Percentiles rank a stretch among this genome's conserved stretches.
These are phyloP conservation scores for Euphrasia confusa DNA, from an alignment of 257 asterid species.

Conservation along the genomic window DNA sequence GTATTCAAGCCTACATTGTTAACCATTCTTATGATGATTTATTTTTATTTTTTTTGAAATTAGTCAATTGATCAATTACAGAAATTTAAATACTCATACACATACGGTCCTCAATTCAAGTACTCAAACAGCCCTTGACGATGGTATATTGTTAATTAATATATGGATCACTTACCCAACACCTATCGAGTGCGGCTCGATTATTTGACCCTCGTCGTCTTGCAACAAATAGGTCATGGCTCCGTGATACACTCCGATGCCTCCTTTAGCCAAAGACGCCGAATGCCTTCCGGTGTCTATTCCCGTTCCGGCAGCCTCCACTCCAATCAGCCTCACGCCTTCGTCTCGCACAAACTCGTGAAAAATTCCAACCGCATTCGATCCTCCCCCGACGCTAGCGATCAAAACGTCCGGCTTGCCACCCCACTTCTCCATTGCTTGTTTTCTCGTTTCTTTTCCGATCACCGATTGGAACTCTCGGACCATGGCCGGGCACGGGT, in stretches of 20 bases:
- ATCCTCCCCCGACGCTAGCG: constrained; percentile 76
- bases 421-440: constrained; percentile 61
- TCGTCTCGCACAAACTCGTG: constrained; percentile 64
- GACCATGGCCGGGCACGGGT: constrained; percentile 72
- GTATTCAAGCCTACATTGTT: constrained; percentile 53
- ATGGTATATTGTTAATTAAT: too few species aligned
- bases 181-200: constrained; percentile 54
- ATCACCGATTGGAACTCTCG: constrained; percentile 65
- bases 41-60: too few species aligned
- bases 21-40: too few species aligned
- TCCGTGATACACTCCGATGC: constrained; percentile 70
- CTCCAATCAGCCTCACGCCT: constrained; percentile 63
- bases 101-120: too few species aligned
- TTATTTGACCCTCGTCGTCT: constrained; percentile 66
- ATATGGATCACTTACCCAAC: constrained; percentile 40
- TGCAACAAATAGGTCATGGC: constrained; percentile 68
- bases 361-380: constrained; percentile 71
- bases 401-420: constrained; percentile 69
- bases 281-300: constrained; percentile 55
- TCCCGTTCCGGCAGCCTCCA: constrained; percentile 64
- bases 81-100: too few species aligned
- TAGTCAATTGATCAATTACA: too few species aligned
- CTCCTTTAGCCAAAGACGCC: constrained; percentile 57
- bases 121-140: too few species aligned
- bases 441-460: constrained; percentile 70